Base-by-base conservation (phyloP, 2,329 filamentous ascomycete species). In the Ophiostoma sp. region DNA sequence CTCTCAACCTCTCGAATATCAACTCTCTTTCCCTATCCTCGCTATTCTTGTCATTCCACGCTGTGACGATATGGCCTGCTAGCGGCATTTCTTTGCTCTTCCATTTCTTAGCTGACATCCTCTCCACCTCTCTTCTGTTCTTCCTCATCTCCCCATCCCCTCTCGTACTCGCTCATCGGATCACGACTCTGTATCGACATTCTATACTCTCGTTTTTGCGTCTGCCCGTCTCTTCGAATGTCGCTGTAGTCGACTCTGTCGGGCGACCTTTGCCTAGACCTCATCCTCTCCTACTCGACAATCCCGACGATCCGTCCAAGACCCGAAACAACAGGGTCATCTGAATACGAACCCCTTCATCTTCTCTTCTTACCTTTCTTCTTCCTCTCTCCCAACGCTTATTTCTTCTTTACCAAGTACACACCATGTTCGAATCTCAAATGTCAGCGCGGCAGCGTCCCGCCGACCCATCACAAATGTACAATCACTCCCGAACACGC, bases 401-500 rank as follows among this genome's bases (percentile, higher is more conserved):
- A 13, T 23, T 7, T 36, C 13, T 36, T 13, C 7, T 64, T 15
- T 4, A 15, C 35, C 62, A 65, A 13, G 33, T 20, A 48, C 1
- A 20, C 44, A 36, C 31, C 62, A 65, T 78, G 78, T 74, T 77
- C 62, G 77, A 79, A 33, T 54, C 76, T 23, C 78, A 78, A 69
- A 73, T 76, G 72, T 73, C 76, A 70, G 74, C 76, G 71, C 75
- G 76, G 71, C 78, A 75, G 71, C 74, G 74, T 44, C 72, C 74
- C 20, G 74, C 75, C 54, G 74, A 77, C 69, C 74, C 76, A 27
- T 73, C 75, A 54, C 71, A 75, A n/a, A 75, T 80, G 73, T 86
- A 86, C 77, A 79, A 81, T 69, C 86, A 87, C 74, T 86, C 84
- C 48, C 81, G 84, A 75, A 81, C 84, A 68, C 81, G 85, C 76